Base-by-base conservation (phyloP, 805 yeast species). In the Candida ponderosae region DNA sequence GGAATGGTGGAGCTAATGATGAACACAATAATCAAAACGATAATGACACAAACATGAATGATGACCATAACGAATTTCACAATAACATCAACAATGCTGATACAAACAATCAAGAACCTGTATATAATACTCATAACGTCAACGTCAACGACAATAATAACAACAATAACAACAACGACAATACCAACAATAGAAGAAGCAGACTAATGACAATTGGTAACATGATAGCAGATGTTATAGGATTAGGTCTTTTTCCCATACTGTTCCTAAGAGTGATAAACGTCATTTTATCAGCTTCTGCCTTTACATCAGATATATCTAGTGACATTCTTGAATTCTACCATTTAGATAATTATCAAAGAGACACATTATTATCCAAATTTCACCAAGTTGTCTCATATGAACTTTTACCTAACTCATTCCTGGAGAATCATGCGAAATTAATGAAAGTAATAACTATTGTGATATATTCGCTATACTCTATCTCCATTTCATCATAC, bases 401-500 rank as follows among this genome's bases (percentile, higher is more conserved):
- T 19, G 36, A 33, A 14, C 16, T 28, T 15, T 6, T 14, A 14
- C 17, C 17, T 9, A 15, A 28, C 7, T 8, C 10, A 21, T 21
- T 21, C 7, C 6, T 32, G 2, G 34, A 26, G 4, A 23, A 6
- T 15, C 14, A 9, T 16, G 15, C 10, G 6, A 26, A 26, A 9
- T 14, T 19, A 18, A 11, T 27, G n/a, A 37, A 37, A 17, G 8
- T 15, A 11, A 17, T 37, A 14, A 31, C 40, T 3, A 19, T 37
- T 6, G 13, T 18, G 7, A 13, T 18, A 5, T 34, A 37, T 33
- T 24, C 26, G 9, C 9, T 18, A 16, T 37, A 37, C 27, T 33
- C 40, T 15, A 19, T 37, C 17, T 6, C 6, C 3, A 26, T 33
- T 20, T 37, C 40, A 3, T 15, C 34, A 14, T 37, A 37, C 18